These are phyloP conservation scores for Phialemonium atrogriseum DNA, from an alignment of 2,329 filamentous ascomycete genomes.

Conservation along the genomic window DNA sequence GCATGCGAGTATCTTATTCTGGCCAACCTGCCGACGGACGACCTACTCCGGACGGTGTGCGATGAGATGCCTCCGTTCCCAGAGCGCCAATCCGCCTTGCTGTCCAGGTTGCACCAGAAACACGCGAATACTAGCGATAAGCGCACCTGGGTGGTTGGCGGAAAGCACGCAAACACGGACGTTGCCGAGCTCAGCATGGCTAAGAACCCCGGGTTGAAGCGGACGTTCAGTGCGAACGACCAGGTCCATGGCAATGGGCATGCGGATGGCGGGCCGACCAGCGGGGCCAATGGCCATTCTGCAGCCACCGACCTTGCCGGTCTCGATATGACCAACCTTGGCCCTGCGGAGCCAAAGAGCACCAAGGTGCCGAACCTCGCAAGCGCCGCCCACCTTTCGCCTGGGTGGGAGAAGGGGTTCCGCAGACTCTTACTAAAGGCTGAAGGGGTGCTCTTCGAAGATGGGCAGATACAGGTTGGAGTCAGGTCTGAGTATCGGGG, in stretches of 20 bases:
- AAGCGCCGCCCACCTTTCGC: slow-evolving; percentile 84
- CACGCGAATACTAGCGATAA: slow-evolving; percentile 89
- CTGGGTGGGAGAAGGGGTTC: slow-evolving; percentile 89
- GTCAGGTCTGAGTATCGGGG: slow-evolving; percentile 88
- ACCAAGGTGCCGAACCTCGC: slow-evolving; percentile 74
- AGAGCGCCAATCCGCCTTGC: slow-evolving; percentile 81
- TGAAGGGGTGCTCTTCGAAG: slow-evolving; percentile 90
- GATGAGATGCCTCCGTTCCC: slow-evolving; percentile 99
- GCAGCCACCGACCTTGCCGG: slow-evolving; percentile 64
- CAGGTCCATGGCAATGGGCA: slow-evolving; percentile 37
- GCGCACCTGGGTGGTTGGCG: slow-evolving; percentile 95
- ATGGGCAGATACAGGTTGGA: slow-evolving; percentile 87
- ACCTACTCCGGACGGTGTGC: slow-evolving; percentile 85
- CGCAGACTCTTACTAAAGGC: slow-evolving; percentile 69
- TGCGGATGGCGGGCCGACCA: slow-evolving; percentile 31
- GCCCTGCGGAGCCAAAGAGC: slow-evolving; percentile 46
- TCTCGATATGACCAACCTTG: slow-evolving; percentile 64
- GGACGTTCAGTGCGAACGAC: slow-evolving; percentile 64
- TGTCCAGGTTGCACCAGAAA: slow-evolving; percentile 91
- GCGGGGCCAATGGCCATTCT: slow-evolving; percentile 42
- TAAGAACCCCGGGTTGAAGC: slow-evolving; percentile 74
- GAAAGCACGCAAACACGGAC: slow-evolving; percentile 86
- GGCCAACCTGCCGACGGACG: slow-evolving; percentile 78
- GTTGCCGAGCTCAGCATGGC: slow-evolving; percentile 70
- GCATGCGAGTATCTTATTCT: slow-evolving; percentile 91